phyloP scores from a whole-genome alignment of 345 rosid genomes.

The Balakata baccata region DNA sequence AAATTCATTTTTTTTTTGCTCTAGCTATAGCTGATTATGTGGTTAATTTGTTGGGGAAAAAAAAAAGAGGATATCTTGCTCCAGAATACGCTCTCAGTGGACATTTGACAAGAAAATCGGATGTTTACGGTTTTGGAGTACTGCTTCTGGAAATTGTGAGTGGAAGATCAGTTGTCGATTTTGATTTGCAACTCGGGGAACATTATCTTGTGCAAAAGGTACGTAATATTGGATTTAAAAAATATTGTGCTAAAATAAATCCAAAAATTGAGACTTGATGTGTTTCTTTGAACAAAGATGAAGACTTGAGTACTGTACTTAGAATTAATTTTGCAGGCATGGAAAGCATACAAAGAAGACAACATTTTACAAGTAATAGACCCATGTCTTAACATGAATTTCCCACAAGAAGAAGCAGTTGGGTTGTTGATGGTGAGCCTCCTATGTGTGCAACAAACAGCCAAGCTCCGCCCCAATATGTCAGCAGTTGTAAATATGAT shows the following conservation, averaged over 20 bases:
- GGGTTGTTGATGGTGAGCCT: conserved; percentile 48
- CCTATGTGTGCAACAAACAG: conserved; percentile 57
- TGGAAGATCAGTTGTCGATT: conserved; percentile 39
- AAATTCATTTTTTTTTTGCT: no score
- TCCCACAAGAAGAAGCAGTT: conserved; percentile 40
- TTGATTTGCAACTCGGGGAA: conserved; percentile 48
- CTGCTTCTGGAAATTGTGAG: conserved; percentile 51
- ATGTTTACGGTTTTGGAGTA: conserved; percentile 62
- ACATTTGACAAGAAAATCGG: conserved; percentile 48
- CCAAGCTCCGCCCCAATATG: conserved; percentile 46
- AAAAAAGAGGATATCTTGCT: conserved; percentile 54
- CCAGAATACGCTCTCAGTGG: conserved; percentile 56
- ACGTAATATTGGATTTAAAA: no score
- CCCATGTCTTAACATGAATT: conserved; percentile 35
- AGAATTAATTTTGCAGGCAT: conserved; percentile 40
- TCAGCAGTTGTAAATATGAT: conserved; percentile 39
- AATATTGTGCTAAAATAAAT: no score
- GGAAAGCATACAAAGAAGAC: conserved; percentile 38
- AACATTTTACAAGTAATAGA: conserved; percentile 37
- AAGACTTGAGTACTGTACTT: not conserved
- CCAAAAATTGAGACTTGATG: no score
- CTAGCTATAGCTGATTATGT: conserved; percentile 11
- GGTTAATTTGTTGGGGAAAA: conserved; percentile 12
- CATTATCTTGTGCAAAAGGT: conserved; percentile 57
- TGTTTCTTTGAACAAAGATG: not conserved